phyloP scores from a whole-genome alignment of 2,329 filamentous ascomycete genomes.

The Fusarium sp. region DNA sequence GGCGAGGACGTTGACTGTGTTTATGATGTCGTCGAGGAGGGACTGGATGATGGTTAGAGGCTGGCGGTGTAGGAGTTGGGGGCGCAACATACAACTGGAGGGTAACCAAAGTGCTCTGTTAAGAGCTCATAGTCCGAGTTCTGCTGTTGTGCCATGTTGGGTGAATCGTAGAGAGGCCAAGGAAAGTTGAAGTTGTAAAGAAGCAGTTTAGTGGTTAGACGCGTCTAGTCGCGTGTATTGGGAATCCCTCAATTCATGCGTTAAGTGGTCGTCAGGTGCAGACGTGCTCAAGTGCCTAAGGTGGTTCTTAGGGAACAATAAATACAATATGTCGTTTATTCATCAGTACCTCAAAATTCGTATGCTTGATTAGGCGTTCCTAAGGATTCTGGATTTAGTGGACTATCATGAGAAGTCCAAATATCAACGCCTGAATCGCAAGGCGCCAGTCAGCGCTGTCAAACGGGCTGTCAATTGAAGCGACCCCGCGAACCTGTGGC shows the following conservation, averaged over 20 bases:
- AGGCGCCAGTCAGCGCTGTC: conserved; percentile 27
- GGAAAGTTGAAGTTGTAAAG: conserved; percentile 10
- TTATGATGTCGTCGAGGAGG: conserved; percentile 97
- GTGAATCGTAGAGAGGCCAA: conserved; percentile 8
- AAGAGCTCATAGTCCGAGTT: conserved; percentile 76
- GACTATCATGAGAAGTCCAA: conserved; percentile 13
- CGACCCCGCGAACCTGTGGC: conserved; percentile 41
- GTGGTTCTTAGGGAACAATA: no score
- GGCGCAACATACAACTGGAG: conserved; percentile 80
- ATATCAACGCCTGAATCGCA: conserved; percentile 36
- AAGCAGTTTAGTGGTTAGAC: conserved; percentile 13
- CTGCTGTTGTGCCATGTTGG: conserved; percentile 55
- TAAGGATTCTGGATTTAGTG: background rate
- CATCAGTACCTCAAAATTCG: background rate
- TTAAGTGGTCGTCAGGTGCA: background rate
- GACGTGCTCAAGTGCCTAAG: background rate
- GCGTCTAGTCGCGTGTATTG: conserved; percentile 40
- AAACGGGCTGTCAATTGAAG: conserved; percentile 7
- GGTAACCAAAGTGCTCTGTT: conserved; percentile 96
- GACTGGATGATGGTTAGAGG: conserved; percentile 67
- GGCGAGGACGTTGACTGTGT: conserved; percentile 93
- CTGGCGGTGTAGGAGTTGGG: background rate
- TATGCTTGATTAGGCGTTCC: background rate
- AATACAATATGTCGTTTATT: background rate
- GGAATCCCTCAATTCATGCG: conserved; percentile 18